These are phyloP conservation scores for Podaxis sp. DNA, from an alignment of 768 basidiomycete genomes.

Conservation along the genomic window DNA sequence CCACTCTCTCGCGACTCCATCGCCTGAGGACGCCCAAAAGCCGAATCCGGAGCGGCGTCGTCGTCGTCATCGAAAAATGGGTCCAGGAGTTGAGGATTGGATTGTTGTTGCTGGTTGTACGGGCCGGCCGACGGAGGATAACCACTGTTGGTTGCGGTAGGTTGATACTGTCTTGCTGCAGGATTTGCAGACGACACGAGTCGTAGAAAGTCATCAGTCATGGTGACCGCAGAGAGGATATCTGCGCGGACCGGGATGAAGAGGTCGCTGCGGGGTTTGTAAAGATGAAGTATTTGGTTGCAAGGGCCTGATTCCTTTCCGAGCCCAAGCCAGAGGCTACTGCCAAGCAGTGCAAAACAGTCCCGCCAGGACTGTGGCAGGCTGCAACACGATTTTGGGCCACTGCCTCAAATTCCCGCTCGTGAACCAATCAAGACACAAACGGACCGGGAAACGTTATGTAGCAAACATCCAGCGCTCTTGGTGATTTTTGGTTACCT, in stretches of 20 bases:
- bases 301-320: background rate
- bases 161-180: slow-evolving; percentile 50
- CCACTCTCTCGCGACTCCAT: slow-evolving; percentile 56
- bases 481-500: too few species aligned
- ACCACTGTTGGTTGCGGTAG: slow-evolving; percentile 39
- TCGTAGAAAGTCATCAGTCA: slow-evolving; percentile 74
- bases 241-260: slow-evolving; percentile 12
- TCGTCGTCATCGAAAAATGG: slow-evolving; percentile 92
- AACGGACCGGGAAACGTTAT: background rate
- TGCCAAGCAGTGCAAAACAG: slow-evolving; percentile 18
- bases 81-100: slow-evolving; percentile 60
- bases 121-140: slow-evolving; percentile 55
- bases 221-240: slow-evolving; percentile 24
- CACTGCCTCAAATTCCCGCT: too few species aligned
- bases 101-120: slow-evolving; percentile 33
- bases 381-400: background rate
- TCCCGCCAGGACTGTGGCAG: background rate
- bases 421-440: background rate
- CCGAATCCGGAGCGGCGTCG: slow-evolving; percentile 67
- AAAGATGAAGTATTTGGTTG: slow-evolving; percentile 11
- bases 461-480: too few species aligned
- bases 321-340: slow-evolving; percentile 5
- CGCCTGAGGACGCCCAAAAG: slow-evolving; percentile 53
- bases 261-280: slow-evolving; percentile 5
- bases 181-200: slow-evolving; percentile 75